Conservation (phyloP, 2,329 filamentous ascomycete species). For the Microcyclospora pomicola region DNA sequence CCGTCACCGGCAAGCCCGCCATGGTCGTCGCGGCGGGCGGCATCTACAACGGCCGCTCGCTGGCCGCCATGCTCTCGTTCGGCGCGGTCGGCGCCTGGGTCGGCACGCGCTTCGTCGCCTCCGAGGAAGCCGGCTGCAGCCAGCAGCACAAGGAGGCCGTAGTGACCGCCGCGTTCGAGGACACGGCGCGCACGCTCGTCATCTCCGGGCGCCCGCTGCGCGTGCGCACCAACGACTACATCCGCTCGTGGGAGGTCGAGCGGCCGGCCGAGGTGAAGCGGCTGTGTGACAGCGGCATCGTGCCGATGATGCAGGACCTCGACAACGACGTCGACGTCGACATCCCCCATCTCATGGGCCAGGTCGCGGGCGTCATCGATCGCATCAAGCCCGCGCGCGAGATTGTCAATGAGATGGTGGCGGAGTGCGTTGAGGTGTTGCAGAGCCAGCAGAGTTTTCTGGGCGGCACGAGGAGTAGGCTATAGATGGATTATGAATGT, state of each 20-base stretch:
- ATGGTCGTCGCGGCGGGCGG: conserved; percentile 84
- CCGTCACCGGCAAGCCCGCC: conserved; percentile 54
- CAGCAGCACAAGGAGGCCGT: conserved; percentile 74
- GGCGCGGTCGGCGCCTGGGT: conserved; percentile 88
- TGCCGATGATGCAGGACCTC: conserved; percentile 71
- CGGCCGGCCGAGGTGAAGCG: conserved; percentile 60
- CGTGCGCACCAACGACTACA: conserved; percentile 70
- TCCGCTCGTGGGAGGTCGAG: conserved; percentile 60
- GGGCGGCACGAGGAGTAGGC: conserved; percentile 26
- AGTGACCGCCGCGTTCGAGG: conserved; percentile 62
- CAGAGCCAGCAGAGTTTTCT: conserved; percentile 50
- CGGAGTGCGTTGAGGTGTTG: conserved; percentile 56
- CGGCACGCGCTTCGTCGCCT: conserved; percentile 81
- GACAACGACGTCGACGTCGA: conserved; percentile 73
- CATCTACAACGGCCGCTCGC: conserved; percentile 64
- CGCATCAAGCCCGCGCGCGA: conserved; percentile 66
- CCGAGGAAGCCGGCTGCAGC: conserved; percentile 65
- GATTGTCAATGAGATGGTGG: conserved; percentile 87
- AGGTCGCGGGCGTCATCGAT: conserved; percentile 67
- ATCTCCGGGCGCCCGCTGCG: conserved; percentile 69
- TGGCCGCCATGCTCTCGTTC: conserved; percentile 74
- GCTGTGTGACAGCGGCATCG: conserved; percentile 61
- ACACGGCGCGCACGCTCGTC: conserved; percentile 71
- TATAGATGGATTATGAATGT: conserved; percentile 19
- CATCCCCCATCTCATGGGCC: conserved; percentile 82